phyloP scores from a whole-genome alignment of 352 stramenopile genomes.

The Globisporangium heterothallicum region DNA sequence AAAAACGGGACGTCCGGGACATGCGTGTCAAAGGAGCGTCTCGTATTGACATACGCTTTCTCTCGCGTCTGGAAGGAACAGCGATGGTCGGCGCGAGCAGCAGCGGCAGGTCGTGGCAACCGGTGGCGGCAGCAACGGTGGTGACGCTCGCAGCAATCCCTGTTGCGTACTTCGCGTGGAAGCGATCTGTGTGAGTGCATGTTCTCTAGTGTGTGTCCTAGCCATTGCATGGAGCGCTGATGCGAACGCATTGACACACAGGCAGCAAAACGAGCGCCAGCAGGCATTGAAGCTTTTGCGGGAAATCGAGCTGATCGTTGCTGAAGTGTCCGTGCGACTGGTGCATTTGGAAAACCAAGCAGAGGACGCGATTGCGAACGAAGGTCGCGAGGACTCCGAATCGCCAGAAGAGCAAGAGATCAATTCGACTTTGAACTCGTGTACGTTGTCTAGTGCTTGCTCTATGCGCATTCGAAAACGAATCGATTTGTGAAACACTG shows the following conservation, averaged over 20 bases:
- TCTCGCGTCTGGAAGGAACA: not conserved
- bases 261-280: conserved; percentile 28
- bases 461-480: not conserved
- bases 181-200: conserved; percentile 25
- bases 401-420: conserved; percentile 16
- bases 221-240: too few relatives aligned
- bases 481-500: not conserved
- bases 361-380: conserved; percentile 50
- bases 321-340: conserved; percentile 56
- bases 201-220: too few relatives aligned
- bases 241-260: conserved; percentile 6
- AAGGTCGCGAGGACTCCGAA: conserved; percentile 23
- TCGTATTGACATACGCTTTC: not conserved
- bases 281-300: conserved; percentile 59
- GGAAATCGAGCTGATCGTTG: conserved; percentile 70
- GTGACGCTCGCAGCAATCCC: conserved; percentile 27
- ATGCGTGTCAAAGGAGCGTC: not conserved
- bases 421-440: conserved; percentile 60
- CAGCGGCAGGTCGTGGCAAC: conserved; percentile 17
- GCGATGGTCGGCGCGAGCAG: not conserved
- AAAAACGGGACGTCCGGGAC: conserved; percentile 1
- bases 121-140: conserved; percentile 7
- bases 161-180: conserved; percentile 36
- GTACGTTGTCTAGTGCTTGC: conserved; percentile 21
- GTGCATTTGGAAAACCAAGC: conserved; percentile 59